phyloP scores from a whole-genome alignment of 257 asterid genomes.

The Nicotiana attenuata region DNA sequence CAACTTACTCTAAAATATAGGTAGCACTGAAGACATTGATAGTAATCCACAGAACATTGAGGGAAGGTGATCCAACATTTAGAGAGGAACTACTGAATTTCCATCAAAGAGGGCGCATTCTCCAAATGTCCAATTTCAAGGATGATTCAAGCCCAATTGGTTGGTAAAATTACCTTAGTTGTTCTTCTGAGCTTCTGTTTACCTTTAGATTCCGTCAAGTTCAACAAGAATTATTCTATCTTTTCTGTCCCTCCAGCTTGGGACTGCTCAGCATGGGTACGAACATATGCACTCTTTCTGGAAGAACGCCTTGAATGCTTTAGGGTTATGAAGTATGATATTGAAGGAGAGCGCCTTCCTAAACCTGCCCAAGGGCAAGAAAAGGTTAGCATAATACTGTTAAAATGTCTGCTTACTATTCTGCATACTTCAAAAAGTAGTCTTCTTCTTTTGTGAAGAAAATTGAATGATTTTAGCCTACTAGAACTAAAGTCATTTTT shows the following conservation, averaged over 20 bases:
- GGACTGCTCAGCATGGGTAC: constrained; percentile 97
- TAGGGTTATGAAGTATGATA: constrained; percentile 71
- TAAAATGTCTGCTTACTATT: neutral
- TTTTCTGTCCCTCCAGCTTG: constrained; percentile 50
- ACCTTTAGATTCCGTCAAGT: neutral
- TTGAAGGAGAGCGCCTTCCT: constrained; percentile 95
- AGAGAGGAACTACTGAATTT: constrained; percentile 78
- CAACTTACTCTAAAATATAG: constrained; percentile 31
- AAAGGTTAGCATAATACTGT: constrained; percentile 43
- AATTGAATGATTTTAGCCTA: neutral
- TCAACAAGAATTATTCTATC: neutral
- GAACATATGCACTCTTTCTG: constrained; percentile 78
- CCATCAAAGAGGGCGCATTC: constrained; percentile 77
- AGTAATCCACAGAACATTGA: constrained; percentile 73
- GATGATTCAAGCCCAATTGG: constrained; percentile 93
- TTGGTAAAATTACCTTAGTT: constrained; percentile 13
- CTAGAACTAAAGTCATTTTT: neutral
- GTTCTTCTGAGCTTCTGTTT: neutral
- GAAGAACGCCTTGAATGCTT: constrained; percentile 95
- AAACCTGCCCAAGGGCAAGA: constrained; percentile 74
- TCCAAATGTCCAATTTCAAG: constrained; percentile 87
- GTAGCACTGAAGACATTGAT: constrained; percentile 85
- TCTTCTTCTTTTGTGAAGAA: neutral
- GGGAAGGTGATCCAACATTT: constrained; percentile 94
- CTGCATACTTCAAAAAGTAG: neutral